Conservation (phyloP, 2,329 filamentous ascomycete genomes). For the Scopulariopsis brevicaulis region DNA sequence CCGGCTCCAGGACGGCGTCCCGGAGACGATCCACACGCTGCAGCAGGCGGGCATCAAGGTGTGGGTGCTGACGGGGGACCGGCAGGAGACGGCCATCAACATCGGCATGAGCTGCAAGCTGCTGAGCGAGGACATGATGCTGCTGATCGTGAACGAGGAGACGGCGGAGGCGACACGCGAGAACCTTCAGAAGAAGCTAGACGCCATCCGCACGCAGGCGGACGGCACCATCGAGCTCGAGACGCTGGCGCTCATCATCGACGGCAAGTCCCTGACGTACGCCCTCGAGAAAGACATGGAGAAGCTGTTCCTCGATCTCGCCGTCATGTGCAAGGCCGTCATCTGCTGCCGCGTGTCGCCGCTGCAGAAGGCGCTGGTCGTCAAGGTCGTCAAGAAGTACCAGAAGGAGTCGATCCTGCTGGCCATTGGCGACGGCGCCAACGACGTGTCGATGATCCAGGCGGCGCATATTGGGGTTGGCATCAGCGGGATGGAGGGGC, state of each 20-base stretch:
- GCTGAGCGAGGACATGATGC: constrained; percentile 96
- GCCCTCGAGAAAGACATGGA: constrained; percentile 91
- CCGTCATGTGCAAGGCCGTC: constrained; percentile 95
- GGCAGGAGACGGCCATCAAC: constrained; percentile 98
- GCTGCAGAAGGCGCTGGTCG: constrained; percentile 90
- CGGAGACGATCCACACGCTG: constrained; percentile 93
- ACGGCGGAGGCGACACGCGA: constrained; percentile 65
- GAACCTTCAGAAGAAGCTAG: constrained; percentile 86
- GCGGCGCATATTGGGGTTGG: constrained; percentile 95
- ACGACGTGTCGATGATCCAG: constrained; percentile 99
- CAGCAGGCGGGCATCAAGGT: constrained; percentile 97
- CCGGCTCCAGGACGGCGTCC: constrained; percentile 90
- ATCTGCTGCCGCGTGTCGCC: constrained; percentile 97
- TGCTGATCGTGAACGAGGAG: constrained; percentile 94
- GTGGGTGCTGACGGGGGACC: constrained; percentile 94
- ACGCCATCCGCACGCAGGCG: constrained; percentile 77
- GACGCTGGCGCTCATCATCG: constrained; percentile 82
- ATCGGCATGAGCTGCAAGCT: constrained; percentile 99
- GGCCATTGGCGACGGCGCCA: constrained; percentile 93
- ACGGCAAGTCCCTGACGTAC: constrained; percentile 89
- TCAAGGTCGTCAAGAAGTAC: constrained; percentile 91
- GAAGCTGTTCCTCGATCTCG: constrained; percentile 84
- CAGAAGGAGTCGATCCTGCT: constrained; percentile 85
- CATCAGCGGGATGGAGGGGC: constrained; percentile 92
- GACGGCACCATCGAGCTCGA: constrained; percentile 70